Conservation (phyloP, 2,329 filamentous ascomycete genomes). For the Penicillium psychrosexuale region DNA sequence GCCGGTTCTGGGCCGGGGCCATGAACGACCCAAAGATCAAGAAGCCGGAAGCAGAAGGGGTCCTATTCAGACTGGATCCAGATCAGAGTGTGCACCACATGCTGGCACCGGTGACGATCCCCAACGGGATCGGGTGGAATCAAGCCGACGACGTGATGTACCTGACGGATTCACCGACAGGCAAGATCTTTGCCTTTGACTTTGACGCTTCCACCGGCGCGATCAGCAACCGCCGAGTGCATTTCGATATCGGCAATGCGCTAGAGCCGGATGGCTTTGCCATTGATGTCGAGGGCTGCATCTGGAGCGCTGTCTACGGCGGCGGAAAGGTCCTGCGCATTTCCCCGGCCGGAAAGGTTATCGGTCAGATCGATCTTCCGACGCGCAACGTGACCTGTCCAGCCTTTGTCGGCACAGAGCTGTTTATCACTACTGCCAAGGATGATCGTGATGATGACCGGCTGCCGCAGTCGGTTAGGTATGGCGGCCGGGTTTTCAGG, state of each 20-base stretch:
- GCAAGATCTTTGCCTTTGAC: slow-evolving; percentile 70
- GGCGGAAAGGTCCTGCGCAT: slow-evolving; percentile 73
- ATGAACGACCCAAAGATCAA: slow-evolving; percentile 79
- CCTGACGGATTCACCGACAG: slow-evolving; percentile 73
- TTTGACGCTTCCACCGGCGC: slow-evolving; percentile 63
- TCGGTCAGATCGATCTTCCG: slow-evolving; percentile 72
- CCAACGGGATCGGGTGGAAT: slow-evolving; percentile 83
- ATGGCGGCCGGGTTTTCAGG: slow-evolving; percentile 70
- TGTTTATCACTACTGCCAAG: slow-evolving; percentile 78
- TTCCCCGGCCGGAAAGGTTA: slow-evolving; percentile 63
- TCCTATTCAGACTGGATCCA: slow-evolving; percentile 68
- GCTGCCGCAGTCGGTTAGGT: slow-evolving; percentile 59
- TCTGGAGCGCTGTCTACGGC: slow-evolving; percentile 87
- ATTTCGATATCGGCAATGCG: slow-evolving; percentile 65
- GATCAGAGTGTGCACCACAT: slow-evolving; percentile 59
- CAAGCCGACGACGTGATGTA: slow-evolving; percentile 70
- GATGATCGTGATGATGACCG: slow-evolving; percentile 60
- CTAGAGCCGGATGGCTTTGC: slow-evolving; percentile 78
- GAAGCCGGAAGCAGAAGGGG: slow-evolving; percentile 55
- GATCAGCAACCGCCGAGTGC: slow-evolving; percentile 66
- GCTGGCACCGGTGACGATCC: slow-evolving; percentile 67
- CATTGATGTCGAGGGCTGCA: slow-evolving; percentile 76
- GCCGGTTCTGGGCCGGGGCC: slow-evolving; percentile 78
- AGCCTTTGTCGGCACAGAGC: slow-evolving; percentile 68
- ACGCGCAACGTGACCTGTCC: slow-evolving; percentile 79